Conservation (phyloP, 2,329 filamentous ascomycete species). For the Myriosclerotinia duriaeana region DNA sequence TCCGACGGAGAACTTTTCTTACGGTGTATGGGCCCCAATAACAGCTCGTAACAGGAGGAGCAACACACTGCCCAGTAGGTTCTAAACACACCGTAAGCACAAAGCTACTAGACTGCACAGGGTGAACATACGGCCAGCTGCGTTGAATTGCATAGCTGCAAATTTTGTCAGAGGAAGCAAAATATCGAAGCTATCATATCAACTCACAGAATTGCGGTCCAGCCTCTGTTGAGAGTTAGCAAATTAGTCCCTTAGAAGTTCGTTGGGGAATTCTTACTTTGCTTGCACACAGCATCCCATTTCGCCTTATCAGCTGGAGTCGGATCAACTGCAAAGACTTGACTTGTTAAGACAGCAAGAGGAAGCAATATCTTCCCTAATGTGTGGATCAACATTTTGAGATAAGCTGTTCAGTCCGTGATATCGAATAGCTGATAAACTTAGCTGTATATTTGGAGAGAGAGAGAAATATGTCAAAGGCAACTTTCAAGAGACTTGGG, state of each 20-base stretch:
- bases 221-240: constrained; percentile 2
- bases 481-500: constrained; percentile 2
- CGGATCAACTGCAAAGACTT: constrained; percentile 13
- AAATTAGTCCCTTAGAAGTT: neutral
- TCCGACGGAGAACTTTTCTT: neutral
- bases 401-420: neutral
- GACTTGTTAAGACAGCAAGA: constrained; percentile 2
- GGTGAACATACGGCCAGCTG: constrained; percentile 9
- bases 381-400: constrained; percentile 3
- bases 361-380: constrained; percentile 5
- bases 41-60: constrained; percentile 9
- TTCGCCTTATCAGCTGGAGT: constrained; percentile 15
- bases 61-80: constrained; percentile 11
- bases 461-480: neutral
- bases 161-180: neutral
- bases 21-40: constrained; percentile 18
- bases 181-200: neutral
- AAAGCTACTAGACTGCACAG: no score
- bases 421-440: neutral
- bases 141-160: constrained; percentile 5
- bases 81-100: neutral
- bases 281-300: constrained; percentile 16
- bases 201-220: constrained; percentile 16
- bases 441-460: neutral
- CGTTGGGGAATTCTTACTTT: constrained; percentile 2